Evolutionary conservation across 805 yeast species (phyloP).

Genomic region (Sporopachydermia quercuum): DNA sequence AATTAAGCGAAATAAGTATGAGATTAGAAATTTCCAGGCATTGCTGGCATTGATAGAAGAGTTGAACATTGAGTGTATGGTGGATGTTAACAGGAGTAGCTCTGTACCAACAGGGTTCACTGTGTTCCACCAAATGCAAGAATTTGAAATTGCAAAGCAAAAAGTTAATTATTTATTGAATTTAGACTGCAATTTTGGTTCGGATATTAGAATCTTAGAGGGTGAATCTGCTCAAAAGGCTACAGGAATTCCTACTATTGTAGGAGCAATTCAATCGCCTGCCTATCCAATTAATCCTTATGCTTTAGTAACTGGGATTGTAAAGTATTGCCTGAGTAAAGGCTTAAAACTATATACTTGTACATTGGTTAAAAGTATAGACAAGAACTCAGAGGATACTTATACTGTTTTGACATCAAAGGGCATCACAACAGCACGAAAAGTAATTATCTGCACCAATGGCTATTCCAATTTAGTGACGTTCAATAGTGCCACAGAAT

Average conservation of each 20-base stretch:
- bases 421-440: constrained; percentile 18
- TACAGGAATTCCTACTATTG: constrained; percentile 17
- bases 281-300: constrained; percentile 33
- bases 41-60: constrained; percentile 20
- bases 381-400: constrained; percentile 13
- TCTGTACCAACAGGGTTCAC: too few species aligned
- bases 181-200: too few species aligned
- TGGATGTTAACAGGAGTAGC: too few species aligned
- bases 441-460: constrained; percentile 25
- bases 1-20: constrained; percentile 24
- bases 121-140: too few species aligned
- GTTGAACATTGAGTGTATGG: constrained; percentile 24
- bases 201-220: constrained; percentile 17
- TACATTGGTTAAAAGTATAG: constrained; percentile 22
- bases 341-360: constrained; percentile 29
- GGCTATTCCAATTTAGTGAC: constrained; percentile 15
- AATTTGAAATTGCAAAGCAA: constrained; percentile 13
- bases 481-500: constrained; percentile 3
- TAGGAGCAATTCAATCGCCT: constrained; percentile 22
- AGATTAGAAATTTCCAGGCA: constrained; percentile 20
- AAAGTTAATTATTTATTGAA: too few species aligned
- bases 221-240: constrained; percentile 19
- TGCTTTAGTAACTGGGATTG: constrained; percentile 21
- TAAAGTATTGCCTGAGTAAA: constrained; percentile 17
- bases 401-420: constrained; percentile 20